Base-by-base conservation (phyloP, 305 asterid genomes). In the Rubia balearica region DNA sequence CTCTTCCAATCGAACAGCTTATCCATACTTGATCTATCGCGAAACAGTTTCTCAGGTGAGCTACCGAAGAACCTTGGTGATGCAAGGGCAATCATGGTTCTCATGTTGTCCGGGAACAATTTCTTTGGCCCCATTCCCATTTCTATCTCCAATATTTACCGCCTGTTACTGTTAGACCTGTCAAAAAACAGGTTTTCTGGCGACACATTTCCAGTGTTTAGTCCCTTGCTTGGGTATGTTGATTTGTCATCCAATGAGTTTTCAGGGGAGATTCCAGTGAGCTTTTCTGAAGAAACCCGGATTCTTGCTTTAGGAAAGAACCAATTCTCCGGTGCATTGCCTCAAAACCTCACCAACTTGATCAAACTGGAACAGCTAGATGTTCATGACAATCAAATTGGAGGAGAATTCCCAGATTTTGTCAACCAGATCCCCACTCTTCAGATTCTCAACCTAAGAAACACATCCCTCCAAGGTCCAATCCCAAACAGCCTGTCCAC, bases 401-500 rank as follows among this genome's bases (percentile, higher is more conserved):
- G 63, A 1, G 77, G 79, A 49, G 75, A 77, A 62, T 59, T 80
- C 65, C 77, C 77, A 16, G 12, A 71, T 42, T 61, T 74, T 33
- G 14, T 80, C 49, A 55, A 69, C 19, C 33, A 71, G 53, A 67
- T 80, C 12, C 64, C 79, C 64, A 53, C 73, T 17, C 73, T 77
- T 49, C 56, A 51, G 75, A 69, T 77, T 43, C 61, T 76, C 21
- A 80, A 45, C 53, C 48, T 80, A 65, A 66, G 83, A 72, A 80
- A 80, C 81, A 80, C 72, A 71, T 70, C 70, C 73, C 72, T 80
- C 42, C 70, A 77, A 55, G 81, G 84, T 48, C 70, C 75, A 12
- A 7, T 81, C 19, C 80, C 82, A 48, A 48, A 21, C 49, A 74
- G 2, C 49, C 46, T 81, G 41, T 65, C 78, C 74, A 67, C 42